Conservation (phyloP, 2,329 filamentous ascomycete species). For the Raffaelea arxii region DNA sequence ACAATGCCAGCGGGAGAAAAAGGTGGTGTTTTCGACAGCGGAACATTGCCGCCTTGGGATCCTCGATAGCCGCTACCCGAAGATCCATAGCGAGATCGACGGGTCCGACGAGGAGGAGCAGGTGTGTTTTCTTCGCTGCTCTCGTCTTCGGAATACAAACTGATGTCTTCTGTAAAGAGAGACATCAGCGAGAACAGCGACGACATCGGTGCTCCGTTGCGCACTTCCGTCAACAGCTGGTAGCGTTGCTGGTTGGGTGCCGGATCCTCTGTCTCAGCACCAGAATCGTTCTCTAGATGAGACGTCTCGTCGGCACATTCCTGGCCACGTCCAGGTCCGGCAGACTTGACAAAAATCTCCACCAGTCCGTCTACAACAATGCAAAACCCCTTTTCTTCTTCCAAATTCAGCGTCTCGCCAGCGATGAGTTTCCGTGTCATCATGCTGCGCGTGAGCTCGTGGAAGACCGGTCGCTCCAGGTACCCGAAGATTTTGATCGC, state of each 20-base stretch:
- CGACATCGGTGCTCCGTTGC: constrained; percentile 97
- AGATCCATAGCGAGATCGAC: no score
- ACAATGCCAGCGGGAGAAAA: constrained; percentile 8
- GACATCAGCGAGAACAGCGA: constrained; percentile 96
- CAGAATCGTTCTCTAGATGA: constrained; percentile 35
- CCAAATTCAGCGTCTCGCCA: constrained; percentile 86
- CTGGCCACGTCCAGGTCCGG: constrained; percentile 21
- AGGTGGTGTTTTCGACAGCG: constrained; percentile 30
- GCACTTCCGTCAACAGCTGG: constrained; percentile 91
- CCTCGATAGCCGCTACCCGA: no score
- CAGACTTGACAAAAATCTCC: constrained; percentile 96
- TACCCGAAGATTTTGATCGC: constrained; percentile 99
- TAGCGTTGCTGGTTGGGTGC: constrained; percentile 70
- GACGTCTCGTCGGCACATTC: constrained; percentile 27
- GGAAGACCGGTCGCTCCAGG: constrained; percentile 89
- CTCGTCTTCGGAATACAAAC: constrained; percentile 65
- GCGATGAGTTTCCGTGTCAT: constrained; percentile 94
- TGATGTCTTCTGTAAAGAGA: constrained; percentile 90
- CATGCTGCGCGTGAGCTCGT: constrained; percentile 96
- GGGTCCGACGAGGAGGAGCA: no score
- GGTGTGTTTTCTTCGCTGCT: constrained; percentile 18
- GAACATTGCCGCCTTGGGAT: constrained; percentile 21
- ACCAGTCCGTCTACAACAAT: constrained; percentile 93
- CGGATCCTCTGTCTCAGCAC: constrained; percentile 38
- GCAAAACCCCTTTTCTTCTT: constrained; percentile 97